A percentile compares a stretch with the other conserved stretches of the same genome.
phyloP scores from a whole-genome alignment of 148 eudicot genomes.

The Drosera capensis region DNA sequence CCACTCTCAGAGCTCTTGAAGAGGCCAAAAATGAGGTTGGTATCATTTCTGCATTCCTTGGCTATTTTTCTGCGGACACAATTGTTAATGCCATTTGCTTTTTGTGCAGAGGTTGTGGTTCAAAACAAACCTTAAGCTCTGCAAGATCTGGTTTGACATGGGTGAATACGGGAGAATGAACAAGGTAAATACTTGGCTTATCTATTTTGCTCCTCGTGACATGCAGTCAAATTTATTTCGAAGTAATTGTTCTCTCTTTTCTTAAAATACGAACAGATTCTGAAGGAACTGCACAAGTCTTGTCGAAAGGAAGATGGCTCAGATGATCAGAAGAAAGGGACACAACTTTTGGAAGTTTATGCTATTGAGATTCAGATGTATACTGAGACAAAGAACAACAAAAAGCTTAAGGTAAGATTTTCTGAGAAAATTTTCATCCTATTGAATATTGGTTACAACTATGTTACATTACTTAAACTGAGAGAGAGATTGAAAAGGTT shows the following conservation, averaged over 20 bases:
- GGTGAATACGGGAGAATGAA: constrained; percentile 96
- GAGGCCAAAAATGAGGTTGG: constrained; percentile 98
- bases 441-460: not conserved
- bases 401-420: constrained; percentile 69
- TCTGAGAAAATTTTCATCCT: not conserved
- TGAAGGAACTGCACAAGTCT: constrained; percentile 97
- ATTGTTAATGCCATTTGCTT: constrained; percentile 5
- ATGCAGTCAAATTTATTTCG: not conserved
- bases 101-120: constrained; percentile 84
- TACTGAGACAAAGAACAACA: constrained; percentile 97
- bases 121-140: constrained; percentile 94
- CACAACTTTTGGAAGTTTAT: constrained; percentile 90
- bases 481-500: no score
- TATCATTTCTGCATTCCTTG: not conserved
- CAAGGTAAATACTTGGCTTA: constrained; percentile 43
- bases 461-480: not conserved
- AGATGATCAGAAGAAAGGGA: constrained; percentile 98
- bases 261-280: constrained; percentile 35
- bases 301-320: constrained; percentile 93
- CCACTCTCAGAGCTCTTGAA: constrained; percentile 90
- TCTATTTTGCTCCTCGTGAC: not conserved
- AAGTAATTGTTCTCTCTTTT: not conserved
- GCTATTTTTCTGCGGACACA: not conserved
- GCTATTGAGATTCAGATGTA: constrained; percentile 98
- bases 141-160: constrained; percentile 99